Base-by-base conservation (phyloP, 352 stramenopile genomes). In the Hyaloperonospora brassicae region DNA sequence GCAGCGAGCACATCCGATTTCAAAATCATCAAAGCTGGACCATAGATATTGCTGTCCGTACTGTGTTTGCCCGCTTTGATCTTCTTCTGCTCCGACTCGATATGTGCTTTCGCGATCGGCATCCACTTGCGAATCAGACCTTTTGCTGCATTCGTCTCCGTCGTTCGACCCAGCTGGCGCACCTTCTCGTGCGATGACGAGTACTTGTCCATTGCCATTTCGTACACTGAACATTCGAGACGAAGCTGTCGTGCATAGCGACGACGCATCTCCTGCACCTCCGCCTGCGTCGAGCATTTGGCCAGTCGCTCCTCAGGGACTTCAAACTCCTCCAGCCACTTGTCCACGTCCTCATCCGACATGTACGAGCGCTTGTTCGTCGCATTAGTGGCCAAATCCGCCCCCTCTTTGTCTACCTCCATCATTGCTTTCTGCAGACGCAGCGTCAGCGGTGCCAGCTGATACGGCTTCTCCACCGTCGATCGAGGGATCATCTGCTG, bases 201-300 rank as follows among this genome's bases (percentile, higher is more conserved):
- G 55, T 73, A 78, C 58, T 85, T 87, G 41, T 84, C 73, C 60
- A 87, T 69, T 4, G 81, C 79, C 78, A 91, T 87, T 45, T 87
- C 76, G 59, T 88, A 89, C 44, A 89, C 79, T 2, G 78, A 83
- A 59, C 76, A 87, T 55, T 91, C 81, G 7, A 91, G 71, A 9
- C 81, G 72, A 41, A 91, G 63, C 59, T 91, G 81, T 14, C 80
- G 76, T 48, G 81, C 81, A 51, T 87, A 89, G 34, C 81, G 71
- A 13, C 76, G 73, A 35, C 79, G 70, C 48, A 91, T 45, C 41
- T 87, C 61, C 47, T 82, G 58, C 13, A 84, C 47, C 55, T 87
- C 63, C 21, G 84, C 61, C 0, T 52, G 43, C 10, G 64, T 80
- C 11, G 57, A 47, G 55, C 77, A 86, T 41, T 72, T 76, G 25